Evolutionary conservation across 2,329 filamentous ascomycete species (phyloP).

Genomic region (Trichoderma semiorbis): DNA sequence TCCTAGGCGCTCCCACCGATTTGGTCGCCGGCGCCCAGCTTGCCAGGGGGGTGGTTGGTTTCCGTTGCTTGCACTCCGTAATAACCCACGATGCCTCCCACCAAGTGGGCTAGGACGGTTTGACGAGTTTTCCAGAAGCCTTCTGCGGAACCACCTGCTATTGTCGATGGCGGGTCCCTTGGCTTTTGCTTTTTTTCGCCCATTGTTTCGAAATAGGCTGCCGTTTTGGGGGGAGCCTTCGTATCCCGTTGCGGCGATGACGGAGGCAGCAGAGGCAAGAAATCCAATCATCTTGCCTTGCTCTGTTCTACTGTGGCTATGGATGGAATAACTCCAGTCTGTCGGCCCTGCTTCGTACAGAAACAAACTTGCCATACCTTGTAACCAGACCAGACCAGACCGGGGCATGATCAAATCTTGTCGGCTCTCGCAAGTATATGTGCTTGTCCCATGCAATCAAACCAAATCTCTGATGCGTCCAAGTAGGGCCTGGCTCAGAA

Average conservation of each 20-base stretch:
- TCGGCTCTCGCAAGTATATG: not conserved
- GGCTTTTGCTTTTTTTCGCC: not conserved
- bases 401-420: not conserved
- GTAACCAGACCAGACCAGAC: not conserved
- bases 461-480: not conserved
- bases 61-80: not conserved
- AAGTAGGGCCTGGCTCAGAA: not conserved
- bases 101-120: conserved; percentile 10
- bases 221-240: not conserved
- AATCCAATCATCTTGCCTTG: not conserved
- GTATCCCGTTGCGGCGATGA: not conserved
- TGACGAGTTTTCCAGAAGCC: conserved; percentile 13
- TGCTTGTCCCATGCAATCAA: not conserved
- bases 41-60: not conserved
- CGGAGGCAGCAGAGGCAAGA: not conserved
- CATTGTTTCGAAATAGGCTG: not conserved
- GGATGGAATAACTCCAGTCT: not conserved
- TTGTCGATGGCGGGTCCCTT: not conserved
- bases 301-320: not conserved
- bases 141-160: not conserved
- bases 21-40: conserved; percentile 11
- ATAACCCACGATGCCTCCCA: conserved; percentile 4
- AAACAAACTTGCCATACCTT: not conserved
- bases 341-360: not conserved
- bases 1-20: conserved; percentile 16